These are phyloP conservation scores for Polygonum aviculare DNA, from an alignment of 148 eudicot species.

Conservation along the genomic window DNA sequence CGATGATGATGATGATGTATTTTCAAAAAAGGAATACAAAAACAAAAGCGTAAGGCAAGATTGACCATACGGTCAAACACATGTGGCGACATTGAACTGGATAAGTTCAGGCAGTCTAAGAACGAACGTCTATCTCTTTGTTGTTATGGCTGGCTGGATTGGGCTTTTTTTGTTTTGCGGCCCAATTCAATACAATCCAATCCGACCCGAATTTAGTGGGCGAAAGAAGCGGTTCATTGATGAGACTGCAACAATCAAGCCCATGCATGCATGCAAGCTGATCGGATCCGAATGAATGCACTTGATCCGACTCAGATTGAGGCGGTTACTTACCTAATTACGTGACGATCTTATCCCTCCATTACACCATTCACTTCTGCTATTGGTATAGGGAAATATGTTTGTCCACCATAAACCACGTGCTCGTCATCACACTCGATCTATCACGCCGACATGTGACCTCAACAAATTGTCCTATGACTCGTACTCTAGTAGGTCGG, in stretches of 20 bases:
- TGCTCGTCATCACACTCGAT: not conserved
- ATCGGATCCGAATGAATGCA: not conserved
- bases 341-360: not conserved
- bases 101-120: not conserved
- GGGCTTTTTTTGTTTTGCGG: not conserved
- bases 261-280: not conserved
- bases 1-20: too few relatives aligned
- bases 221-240: not conserved
- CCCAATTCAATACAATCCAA: not conserved
- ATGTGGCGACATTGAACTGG: not conserved
- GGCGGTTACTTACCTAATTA: not conserved
- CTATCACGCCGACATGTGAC: not conserved
- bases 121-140: not conserved
- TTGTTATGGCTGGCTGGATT: not conserved
- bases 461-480: too few relatives aligned
- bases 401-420: not conserved
- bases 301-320: not conserved
- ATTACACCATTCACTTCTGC: not conserved
- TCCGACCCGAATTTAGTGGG: not conserved
- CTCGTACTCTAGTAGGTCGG: too few relatives aligned
- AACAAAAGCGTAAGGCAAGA: not conserved
- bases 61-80: not conserved
- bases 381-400: not conserved
- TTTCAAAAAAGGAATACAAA: too few relatives aligned
- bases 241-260: not conserved